Evolutionary conservation across 768 basidiomycete genomes (phyloP), one percentile per base, ranked within the genome.

Genomic region (Panus rudis): DNA sequence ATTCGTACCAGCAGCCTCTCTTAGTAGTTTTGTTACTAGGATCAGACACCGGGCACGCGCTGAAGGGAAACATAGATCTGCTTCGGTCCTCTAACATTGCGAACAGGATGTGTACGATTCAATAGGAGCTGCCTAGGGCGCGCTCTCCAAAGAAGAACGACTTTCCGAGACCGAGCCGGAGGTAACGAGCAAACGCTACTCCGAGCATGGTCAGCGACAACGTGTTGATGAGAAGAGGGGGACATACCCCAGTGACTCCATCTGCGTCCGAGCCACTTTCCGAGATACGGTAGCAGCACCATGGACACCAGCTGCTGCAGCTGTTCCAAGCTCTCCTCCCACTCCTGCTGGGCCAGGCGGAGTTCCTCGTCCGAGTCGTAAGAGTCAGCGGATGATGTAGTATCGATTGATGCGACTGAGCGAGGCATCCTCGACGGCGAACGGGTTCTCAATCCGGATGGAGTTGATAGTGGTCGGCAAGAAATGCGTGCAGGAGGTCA

Each of bases 291-390:
- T 45, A 96, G 67, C 35, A 93, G 68, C 20, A 93, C 82, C 44
- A 90, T 70, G 27, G 84, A 76, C 41, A 88, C 63, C 16, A 94
- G 75, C 58, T 90, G 76, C 58, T 86, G 81, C 34, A 96, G 72
- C 60, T 96, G 91, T 47, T 81, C 66, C 39, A 94, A 56, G 55
- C 84, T 88, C 62, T 96, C 92, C 55, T 92, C 84, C 92, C 92
- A 94, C 67, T 96, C 92, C 59, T 84, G 75, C 62, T 92, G 86
- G 2, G 87, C 85, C 37, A 84, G 68, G 30, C 71, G 76, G 52
- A 77, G 79, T 54, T 91, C 87, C 45, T 86, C 84, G 54, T 91
- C 87, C 45, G 86, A 84, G 59, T 80, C 79, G 58, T 76, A 78
- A 25, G 75, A 79, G 28, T 63, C 62, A 11, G 73, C 72, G 16